Conservation (phyloP, 2,329 filamentous ascomycete species). For the Aspergillus flavus region DNA sequence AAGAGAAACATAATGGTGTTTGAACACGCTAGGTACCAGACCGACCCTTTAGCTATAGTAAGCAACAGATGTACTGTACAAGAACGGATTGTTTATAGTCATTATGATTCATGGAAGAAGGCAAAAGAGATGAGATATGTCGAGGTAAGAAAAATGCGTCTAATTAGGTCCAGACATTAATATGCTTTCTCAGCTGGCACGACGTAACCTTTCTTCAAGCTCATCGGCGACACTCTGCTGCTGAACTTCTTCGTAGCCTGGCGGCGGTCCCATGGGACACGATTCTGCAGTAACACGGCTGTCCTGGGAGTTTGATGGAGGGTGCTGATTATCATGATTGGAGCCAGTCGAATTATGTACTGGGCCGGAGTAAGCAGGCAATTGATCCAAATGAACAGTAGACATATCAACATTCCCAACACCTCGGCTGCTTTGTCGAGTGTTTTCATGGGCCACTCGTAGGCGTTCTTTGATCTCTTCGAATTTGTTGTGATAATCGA, state of each 20-base stretch:
- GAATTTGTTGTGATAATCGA: constrained; percentile 82
- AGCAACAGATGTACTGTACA: neutral
- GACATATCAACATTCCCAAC: constrained; percentile 58
- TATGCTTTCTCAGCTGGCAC: constrained; percentile 26
- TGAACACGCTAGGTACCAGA: neutral
- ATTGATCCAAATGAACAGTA: constrained; percentile 76
- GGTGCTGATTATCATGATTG: constrained; percentile 6
- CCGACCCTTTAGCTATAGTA: neutral
- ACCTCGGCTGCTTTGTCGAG: constrained; percentile 43
- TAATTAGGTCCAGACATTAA: neutral
- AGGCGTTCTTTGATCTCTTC: constrained; percentile 83
- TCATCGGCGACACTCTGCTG: constrained; percentile 75
- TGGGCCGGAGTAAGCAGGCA: constrained; percentile 80
- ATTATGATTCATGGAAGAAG: constrained; percentile 18
- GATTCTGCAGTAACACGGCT: constrained; percentile 27
- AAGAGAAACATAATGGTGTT: neutral
- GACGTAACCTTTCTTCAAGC: constrained; percentile 61
- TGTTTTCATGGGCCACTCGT: constrained; percentile 71
- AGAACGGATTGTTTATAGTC: neutral
- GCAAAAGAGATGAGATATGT: neutral
- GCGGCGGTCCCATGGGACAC: constrained; percentile 71
- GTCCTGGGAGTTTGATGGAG: constrained; percentile 16
- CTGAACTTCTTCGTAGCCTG: constrained; percentile 89
- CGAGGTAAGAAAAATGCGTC: neutral
- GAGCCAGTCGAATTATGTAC: constrained; percentile 34